Evolutionary conservation across 768 basidiomycete species (phyloP), one percentile per base, ranked within the genome.

Genomic region (Coprinopsis marcescibilis): DNA sequence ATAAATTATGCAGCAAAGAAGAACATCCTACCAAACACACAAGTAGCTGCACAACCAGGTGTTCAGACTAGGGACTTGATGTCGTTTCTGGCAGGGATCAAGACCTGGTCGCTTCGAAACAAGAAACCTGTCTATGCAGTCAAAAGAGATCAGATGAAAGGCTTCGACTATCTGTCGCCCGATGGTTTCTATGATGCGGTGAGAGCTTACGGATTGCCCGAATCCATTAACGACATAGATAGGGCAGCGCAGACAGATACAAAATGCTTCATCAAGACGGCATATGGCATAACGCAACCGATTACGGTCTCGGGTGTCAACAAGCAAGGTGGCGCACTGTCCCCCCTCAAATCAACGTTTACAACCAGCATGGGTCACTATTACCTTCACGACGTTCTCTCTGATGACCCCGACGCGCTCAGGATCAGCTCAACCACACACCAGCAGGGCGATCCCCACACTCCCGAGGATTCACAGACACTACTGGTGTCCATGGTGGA

Each of bases 161-260:
- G 64, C 1, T 65, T 64, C 39, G 64, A 64, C 30, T 49, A 52
- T 35, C 51, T 67, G 0, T 46, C 43, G 6, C 63, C 62, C 0
- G 30, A 62, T 44, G 62, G 65, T 0, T 65, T 65, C 48, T 64
- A 66, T 38, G 62, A 66, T 48, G 62, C 63, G 3, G 32, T 66
- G 1, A 17, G 14, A 0, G 60, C 63, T 0, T 65, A 65, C 41
- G 55, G 57, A 7, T 52, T 65, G 1, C 62, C 62, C 0, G 1
- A 10, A 1, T 27, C 55, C 0, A 61, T 66, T 19, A 50, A 51
- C 23, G 55, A 60, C n/a, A 51, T 66, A 3, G 61, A 66, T 29
- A 14, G 23, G 0, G 49, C 63, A 5, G 50, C 63, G 1, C 65
- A 65, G 36, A 17, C 20, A 1, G 17, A 63, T 12, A 48, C 50